Evolutionary conservation across 2,329 filamentous ascomycete genomes (phyloP), one percentile per base, ranked within the genome.

Genomic region (Chalaropsis ovoidea): DNA sequence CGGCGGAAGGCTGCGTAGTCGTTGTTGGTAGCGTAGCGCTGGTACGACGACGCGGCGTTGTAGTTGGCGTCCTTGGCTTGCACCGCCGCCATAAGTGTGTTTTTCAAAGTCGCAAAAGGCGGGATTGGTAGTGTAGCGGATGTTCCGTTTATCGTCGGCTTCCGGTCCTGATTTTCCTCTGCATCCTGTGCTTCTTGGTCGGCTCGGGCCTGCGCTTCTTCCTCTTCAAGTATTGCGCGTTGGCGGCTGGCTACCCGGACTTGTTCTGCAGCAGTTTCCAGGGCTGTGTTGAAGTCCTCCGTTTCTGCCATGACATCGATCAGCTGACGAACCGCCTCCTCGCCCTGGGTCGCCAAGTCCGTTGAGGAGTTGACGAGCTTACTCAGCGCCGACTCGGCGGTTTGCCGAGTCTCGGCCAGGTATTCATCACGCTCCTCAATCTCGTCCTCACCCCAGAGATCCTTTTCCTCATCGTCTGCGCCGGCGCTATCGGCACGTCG

Each of bases 1-100:
- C 79, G 79, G 72, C 82, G 83, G 77, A 85, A 85, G n/a, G 74
- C 73, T 66, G 79, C 77, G 70, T 85, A 85, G 70, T 84, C 80
- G 71, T 85, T 85, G 73, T 84, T 77, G 13, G 76, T 69, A 3
- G 77, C 81, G 70, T 85, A 85, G 31, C 79, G 79, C 69, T 80
- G 73, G 24, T 52, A 61, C 67, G 80, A 72, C 60, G 75, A 70
- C 43, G 71, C 74, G 69, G 80, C 72, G 1, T 70, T 68, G 65
- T 72, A 71, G n/a, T 52, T 39, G 49, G 72, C 72, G 52, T 67
- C 61, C 17, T 63, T 47, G 31, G 43, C 27, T 22, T 13, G 27
- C 3, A 58, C 54, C 4, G 54, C 54, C 15, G 54, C 31, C 13
- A 19, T n/a, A 58, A 58, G 54, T 11, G 54, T 58, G 54, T 39